A percentile compares a stretch with the other conserved stretches of the same genome.
Evolutionary conservation across 225 moss, liverwort and hornwort genomes (phyloP).

Genomic region (Sphagnum tenellum): DNA sequence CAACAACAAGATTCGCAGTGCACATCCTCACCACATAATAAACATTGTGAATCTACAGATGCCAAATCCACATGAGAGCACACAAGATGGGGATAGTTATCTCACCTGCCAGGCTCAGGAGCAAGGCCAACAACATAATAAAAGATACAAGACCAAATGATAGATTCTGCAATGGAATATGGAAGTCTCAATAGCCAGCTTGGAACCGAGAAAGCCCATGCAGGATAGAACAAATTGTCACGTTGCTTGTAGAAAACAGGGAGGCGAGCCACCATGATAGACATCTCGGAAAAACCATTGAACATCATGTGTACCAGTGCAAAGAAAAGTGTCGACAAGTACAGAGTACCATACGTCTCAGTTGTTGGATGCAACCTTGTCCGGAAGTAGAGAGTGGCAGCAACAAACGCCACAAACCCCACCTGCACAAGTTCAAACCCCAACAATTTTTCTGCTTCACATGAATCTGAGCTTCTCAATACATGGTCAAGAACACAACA

Average conservation of each 20-base stretch:
- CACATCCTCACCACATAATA: too few relatives aligned
- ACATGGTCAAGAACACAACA: too few relatives aligned
- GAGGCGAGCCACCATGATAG: conserved; percentile 69
- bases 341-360: conserved; percentile 54
- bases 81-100: background rate
- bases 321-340: conserved; percentile 67
- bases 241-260: conserved; percentile 91
- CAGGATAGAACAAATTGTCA: conserved; percentile 77
- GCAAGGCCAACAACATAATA: conserved; percentile 66
- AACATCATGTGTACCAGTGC: conserved; percentile 81
- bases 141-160: conserved; percentile 72
- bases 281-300: conserved; percentile 87
- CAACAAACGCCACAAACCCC: conserved; percentile 53
- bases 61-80: too few relatives aligned
- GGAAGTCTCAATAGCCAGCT: conserved; percentile 69
- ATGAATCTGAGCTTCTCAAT: too few relatives aligned
- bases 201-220: conserved; percentile 79
- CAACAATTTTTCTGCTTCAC: too few relatives aligned
- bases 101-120: conserved; percentile 71
- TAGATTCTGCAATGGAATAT: conserved; percentile 52
- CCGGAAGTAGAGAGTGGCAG: conserved; percentile 69
- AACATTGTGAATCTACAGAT: too few relatives aligned
- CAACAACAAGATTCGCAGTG: too few relatives aligned
- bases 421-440: conserved; percentile 28
- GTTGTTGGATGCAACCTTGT: conserved; percentile 56